Base-by-base conservation (phyloP, 73 alveolate genomes). In the Tetrahymena malaccensis region DNA sequence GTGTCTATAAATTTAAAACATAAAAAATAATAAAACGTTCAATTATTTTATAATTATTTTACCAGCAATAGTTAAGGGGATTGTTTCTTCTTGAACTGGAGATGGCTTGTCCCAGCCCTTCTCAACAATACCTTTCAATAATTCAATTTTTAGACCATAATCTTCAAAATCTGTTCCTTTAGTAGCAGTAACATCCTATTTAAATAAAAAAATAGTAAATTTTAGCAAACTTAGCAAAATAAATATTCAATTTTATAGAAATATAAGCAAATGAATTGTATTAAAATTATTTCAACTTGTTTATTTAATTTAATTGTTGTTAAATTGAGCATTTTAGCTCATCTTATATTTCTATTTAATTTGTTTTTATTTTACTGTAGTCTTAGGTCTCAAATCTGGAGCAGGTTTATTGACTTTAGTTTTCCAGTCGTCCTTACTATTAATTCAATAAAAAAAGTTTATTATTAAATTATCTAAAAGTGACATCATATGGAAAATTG, bases 81-180 rank as follows among this genome's bases (percentile, higher is more conserved):
- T 97, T 33, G 97, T 96, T 94, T 97, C 98, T 96, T 97, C 98
- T 96, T 97, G 96, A 38, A 97, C 98, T 34, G 98, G 98, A 43
- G 97, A 94, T 10, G 98, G 98, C 33, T 93, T 96, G 70, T 97
- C 98, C 85, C 96, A 97, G 40, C 98, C 98, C 22, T 95, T 93
- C 34, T 96, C 98, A 94, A 94, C 97, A 3, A 97, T 93, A 1
- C 98, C 98, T 94, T 95, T 94, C 94, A 97, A 93, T 38, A 97
- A 94, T 85, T 95, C 95, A 93, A 94, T 55, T 95, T 97, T 96
- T 85, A 97, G 93, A 94, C 96, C 97, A 93, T 98, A 98, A 56
- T 98, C 99, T 85, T 98, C 99, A 94, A 97, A 98, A 93, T 98
- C 99, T n/a, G 97, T 97, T n/a, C 99, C 99, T 96, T 98, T 97